Base-by-base conservation (phyloP, 176 grass and related monocot species). In the Areca catechu region DNA sequence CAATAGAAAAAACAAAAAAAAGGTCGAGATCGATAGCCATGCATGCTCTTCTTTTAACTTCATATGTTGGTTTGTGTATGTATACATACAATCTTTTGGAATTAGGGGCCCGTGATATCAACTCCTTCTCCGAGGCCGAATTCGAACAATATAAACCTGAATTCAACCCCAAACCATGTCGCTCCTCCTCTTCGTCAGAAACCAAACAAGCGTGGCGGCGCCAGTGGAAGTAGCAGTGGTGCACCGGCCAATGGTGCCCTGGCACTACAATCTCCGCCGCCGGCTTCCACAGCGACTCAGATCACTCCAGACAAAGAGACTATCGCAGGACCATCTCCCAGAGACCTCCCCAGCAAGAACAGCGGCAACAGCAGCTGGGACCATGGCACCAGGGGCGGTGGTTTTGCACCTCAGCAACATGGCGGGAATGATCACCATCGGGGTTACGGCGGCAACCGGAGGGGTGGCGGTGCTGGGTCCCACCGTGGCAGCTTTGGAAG, bases 271-370 rank as follows among this genome's bases (percentile, higher is more conserved):
- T 43, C 34, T 9, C 34, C 34, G 10, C 34, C 9, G 7, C 10
- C 10, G 9, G 34, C 34, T 43, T 43, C 82, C 72, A 51, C 58
- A 85, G 1, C 34, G 34, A 43, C 34, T 43, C 34, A 43, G 34
- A 73, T 63, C n/a, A 58, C 0, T 30, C 53, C 47, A 76, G 78
- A 61, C 78, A 79, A 47, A 60, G 0, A 24, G 51, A 19, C 22
- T 24, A 71, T 19, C 0, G 54, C 57, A 0, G 82, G 73, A 6
- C 76, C 79, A 65, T 85, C 76, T 22, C 76, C 76, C 4, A 22
- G 75, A 6, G 73, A 81, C 53, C 73, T 76, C 54, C 29, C 60
- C 10, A 73, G 76, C 17, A 66, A 59, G 19, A 25, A 3, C 50
- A 0, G 19, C 3, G 56, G 19, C 24, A 70, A 18, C 3, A 60